phyloP scores from a whole-genome alignment of 2,329 filamentous ascomycete genomes.

The Cladosporium sp. region DNA sequence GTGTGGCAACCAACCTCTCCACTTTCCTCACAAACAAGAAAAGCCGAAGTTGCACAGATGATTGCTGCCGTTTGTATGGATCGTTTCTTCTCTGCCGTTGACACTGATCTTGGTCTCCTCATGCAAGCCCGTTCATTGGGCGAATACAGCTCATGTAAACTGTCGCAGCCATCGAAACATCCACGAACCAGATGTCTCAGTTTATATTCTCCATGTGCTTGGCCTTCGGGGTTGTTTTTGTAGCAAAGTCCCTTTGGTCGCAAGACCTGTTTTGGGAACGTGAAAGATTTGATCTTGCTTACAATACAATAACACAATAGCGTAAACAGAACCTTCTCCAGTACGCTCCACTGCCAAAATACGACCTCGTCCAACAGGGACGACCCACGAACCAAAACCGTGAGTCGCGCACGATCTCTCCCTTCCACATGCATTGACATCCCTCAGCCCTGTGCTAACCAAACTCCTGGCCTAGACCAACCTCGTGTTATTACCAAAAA shows the following conservation, averaged over 20 bases:
- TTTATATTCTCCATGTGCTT: too few relatives aligned
- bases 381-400: too few relatives aligned
- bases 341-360: too few relatives aligned
- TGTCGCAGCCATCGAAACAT: not conserved
- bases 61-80: not conserved
- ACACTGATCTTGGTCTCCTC: not conserved
- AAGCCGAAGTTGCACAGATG: not conserved
- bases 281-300: too few relatives aligned
- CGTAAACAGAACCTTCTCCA: too few relatives aligned
- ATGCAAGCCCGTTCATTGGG: not conserved
- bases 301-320: too few relatives aligned
- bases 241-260: too few relatives aligned
- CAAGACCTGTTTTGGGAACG: too few relatives aligned
- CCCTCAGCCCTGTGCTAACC: not conserved
- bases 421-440: not conserved
- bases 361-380: too few relatives aligned
- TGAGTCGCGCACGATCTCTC: too few relatives aligned
- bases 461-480: not conserved
- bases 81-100: not conserved
- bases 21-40: slow-evolving; percentile 3
- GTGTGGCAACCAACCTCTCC: too few relatives aligned
- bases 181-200: not conserved
- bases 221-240: too few relatives aligned
- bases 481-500: not conserved
- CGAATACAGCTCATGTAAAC: not conserved